phyloP scores from a whole-genome alignment of 192 early-diverging fungal genomes.

The Dissophora globulifera region DNA sequence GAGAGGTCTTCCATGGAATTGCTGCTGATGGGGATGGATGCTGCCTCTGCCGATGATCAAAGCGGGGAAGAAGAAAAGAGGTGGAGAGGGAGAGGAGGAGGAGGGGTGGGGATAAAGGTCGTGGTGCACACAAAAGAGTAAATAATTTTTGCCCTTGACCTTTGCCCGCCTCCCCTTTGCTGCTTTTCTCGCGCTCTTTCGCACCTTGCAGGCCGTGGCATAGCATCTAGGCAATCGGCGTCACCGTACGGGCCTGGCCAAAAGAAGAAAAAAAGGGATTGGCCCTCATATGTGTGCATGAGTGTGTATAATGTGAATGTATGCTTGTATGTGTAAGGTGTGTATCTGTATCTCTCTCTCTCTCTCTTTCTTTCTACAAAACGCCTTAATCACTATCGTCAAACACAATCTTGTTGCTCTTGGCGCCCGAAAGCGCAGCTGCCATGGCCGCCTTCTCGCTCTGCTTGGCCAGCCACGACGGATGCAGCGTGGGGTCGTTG shows the following conservation, averaged over 20 bases:
- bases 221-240: not conserved
- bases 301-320: no score
- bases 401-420: constrained; percentile 62
- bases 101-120: not conserved
- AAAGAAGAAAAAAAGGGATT: no score
- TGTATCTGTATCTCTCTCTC: no score
- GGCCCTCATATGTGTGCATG: no score
- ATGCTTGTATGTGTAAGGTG: no score
- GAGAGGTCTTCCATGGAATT: constrained; percentile 46
- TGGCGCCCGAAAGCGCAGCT: constrained; percentile 55
- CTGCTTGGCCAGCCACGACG: constrained; percentile 53
- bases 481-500: constrained; percentile 44
- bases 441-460: constrained; percentile 52
- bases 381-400: constrained; percentile 47
- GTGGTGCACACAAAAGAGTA: not conserved
- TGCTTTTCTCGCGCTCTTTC: no score
- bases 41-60: constrained; percentile 2
- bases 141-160: not conserved
- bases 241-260: no score
- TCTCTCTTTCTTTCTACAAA: not conserved
- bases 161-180: not conserved
- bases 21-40: not conserved
- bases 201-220: no score
- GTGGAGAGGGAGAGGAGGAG: constrained; percentile 5
- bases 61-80: not conserved